Percentiles rank a stretch among this genome's conserved stretches.
Evolutionary conservation across 345 rosid species (phyloP).

Genomic region (Arabis hirsuta): DNA sequence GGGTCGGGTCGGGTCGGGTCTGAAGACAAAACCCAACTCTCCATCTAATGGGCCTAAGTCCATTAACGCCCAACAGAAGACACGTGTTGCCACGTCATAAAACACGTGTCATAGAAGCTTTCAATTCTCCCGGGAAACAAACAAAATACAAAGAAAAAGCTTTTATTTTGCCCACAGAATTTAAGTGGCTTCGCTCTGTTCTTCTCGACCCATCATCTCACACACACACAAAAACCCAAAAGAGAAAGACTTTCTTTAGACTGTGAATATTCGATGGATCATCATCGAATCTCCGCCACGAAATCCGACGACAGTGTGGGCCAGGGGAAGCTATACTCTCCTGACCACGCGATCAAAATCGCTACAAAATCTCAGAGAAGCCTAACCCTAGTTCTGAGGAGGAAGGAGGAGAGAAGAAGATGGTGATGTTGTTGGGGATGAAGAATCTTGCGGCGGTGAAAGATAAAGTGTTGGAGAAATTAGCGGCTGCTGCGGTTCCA

Average conservation of each 20-base stretch:
- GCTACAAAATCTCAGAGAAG: conserved; percentile 17
- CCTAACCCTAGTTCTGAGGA: no score
- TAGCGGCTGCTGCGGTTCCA: conserved; percentile 53
- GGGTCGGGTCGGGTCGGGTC: not conserved
- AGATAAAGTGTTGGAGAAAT: conserved; percentile 54
- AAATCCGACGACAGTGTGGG: conserved; percentile 38
- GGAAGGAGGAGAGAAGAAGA: conserved; percentile 19
- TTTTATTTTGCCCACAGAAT: not conserved
- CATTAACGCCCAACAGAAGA: not conserved
- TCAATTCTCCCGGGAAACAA: conserved; percentile 42
- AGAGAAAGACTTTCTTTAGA: not conserved
- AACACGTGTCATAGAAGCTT: conserved; percentile 19
- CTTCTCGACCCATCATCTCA: not conserved
- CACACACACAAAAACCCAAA: conserved; percentile 22
- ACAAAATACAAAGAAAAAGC: conserved; percentile 23
- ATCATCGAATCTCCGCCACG: conserved; percentile 25
- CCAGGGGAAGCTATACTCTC: conserved; percentile 41
- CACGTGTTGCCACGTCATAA: conserved; percentile 37
- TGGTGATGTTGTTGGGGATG: conserved; percentile 33
- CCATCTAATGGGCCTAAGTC: not conserved
- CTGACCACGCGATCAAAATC: conserved; percentile 37
- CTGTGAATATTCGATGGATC: conserved; percentile 5
- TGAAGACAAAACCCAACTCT: not conserved
- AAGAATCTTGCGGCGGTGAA: conserved; percentile 49
- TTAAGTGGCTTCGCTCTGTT: conserved; percentile 42